Base-by-base conservation (phyloP, 108 stramenopile genomes). In the Ochromonas danica region DNA sequence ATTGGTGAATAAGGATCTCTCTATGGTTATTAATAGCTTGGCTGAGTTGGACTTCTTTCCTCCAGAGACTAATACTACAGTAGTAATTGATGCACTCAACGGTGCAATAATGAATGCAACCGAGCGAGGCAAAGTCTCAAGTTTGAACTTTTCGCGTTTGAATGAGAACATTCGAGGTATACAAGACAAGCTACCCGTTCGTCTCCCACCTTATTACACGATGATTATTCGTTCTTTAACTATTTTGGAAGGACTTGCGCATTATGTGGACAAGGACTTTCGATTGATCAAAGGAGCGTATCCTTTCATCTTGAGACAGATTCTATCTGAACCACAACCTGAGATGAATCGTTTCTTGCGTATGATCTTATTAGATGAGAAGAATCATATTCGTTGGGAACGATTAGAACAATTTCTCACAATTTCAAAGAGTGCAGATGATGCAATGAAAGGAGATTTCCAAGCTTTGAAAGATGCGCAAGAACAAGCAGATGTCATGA, bases 201-300 rank as follows among this genome's bases (percentile, higher is more conserved):
- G 90, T 39, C 91, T 92, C 6, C 94, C 94, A 17, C 92, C 93
- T 1, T 95, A 91, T 81, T 94, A 93, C 67, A 93, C 93, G 0
- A 84, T 93, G 33, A 94, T 95, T 57, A 91, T 95, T 77, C 91
- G 94, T 65, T 92, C 91, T 45, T 82, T 95, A 39, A 94, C 93
- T 30, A 94, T 95, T 38, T 79, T 95, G 33, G 94, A 95, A 80
- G 94, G 94, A 6, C 88, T 95, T 75, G 94, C 94, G 0, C 82
- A 93, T 2, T 85, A 81, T 43, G 94, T 95, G 0, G 93, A 95
- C 75, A 91, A 91, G 0, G 90, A 93, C 41, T 95, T 95, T 79
- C 83, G 91, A 36, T 79, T 95, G 51, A 92, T 95, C 33, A 85
- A 93, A 61, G 95, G 95, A n/a, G 89, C 93, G 1, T 95, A 95